Percentiles rank a stretch among this genome's conserved stretches.
These are phyloP conservation scores for Ceratocystis smalleyi DNA, from an alignment of 2,329 filamentous ascomycete species.

Conservation along the genomic window DNA sequence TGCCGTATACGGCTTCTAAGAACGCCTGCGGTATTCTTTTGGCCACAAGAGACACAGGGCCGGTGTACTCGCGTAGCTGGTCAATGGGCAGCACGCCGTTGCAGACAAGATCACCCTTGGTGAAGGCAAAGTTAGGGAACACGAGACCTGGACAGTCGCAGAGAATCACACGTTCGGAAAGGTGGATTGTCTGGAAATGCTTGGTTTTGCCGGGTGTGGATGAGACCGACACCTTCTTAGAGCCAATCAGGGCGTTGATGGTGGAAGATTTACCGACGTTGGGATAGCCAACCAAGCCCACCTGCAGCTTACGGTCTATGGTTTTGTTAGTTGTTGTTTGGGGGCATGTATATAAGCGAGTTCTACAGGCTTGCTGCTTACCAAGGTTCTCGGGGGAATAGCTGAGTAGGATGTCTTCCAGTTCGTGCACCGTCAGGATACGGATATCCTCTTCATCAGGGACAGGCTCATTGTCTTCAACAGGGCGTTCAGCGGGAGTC, in stretches of 20 bases:
- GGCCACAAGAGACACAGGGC: constrained; percentile 69
- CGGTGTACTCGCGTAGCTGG: constrained; percentile 82
- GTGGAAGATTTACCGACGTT: constrained; percentile 99
- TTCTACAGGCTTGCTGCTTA: constrained; percentile 23
- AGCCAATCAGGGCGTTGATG: constrained; percentile 95
- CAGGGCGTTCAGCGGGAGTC: constrained; percentile 18
- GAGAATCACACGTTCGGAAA: constrained; percentile 75
- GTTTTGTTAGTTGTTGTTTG: constrained; percentile 15
- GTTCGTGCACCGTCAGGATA: constrained; percentile 82
- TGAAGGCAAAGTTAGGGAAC: constrained; percentile 93
- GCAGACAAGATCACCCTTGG: constrained; percentile 89
- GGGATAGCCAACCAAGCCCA: constrained; percentile 91
- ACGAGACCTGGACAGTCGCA: constrained; percentile 98
- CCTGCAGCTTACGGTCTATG: constrained; percentile 53
- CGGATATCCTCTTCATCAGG: constrained; percentile 45
- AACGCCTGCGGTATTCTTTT: constrained; percentile 75
- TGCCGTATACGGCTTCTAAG: constrained; percentile 84
- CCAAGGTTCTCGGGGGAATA: constrained; percentile 44
- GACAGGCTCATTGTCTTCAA: constrained; percentile 25
- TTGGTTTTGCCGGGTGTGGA: constrained; percentile 97
- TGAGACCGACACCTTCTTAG: constrained; percentile 97
- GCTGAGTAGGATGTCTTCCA: constrained; percentile 74
- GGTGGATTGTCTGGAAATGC: constrained; percentile 95
- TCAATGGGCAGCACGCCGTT: constrained; percentile 93
- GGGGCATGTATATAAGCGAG: not conserved